Conservation (phyloP, 805 yeast genomes). For the Candida insectalens region DNA sequence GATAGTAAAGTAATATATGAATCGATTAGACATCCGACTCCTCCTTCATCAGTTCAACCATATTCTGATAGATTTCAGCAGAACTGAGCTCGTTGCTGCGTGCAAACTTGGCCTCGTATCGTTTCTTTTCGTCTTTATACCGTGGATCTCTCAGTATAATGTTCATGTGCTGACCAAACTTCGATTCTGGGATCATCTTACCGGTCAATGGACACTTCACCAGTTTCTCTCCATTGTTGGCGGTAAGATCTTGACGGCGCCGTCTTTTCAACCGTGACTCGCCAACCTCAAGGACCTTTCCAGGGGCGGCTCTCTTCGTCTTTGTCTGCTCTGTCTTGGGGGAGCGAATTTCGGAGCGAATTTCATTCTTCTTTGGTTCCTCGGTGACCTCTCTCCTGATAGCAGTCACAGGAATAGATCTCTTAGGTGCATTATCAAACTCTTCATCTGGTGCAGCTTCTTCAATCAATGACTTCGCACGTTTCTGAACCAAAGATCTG, state of each 20-base stretch:
- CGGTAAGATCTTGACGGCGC: slow-evolving; percentile 6
- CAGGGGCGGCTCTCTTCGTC: slow-evolving; percentile 5
- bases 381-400: no score
- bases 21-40: no score
- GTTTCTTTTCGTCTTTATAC: slow-evolving; percentile 58
- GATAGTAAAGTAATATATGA: neutral
- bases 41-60: slow-evolving; percentile 11
- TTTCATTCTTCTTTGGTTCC: neutral
- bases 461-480: slow-evolving; percentile 21
- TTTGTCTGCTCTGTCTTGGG: slow-evolving; percentile 10
- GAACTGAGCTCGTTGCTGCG: slow-evolving; percentile 12
- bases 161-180: slow-evolving; percentile 64
- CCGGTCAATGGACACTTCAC: slow-evolving; percentile 78
- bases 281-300: slow-evolving; percentile 60
- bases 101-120: slow-evolving; percentile 48
- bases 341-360: slow-evolving; percentile 1
- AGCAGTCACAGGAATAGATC: no score
- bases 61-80: slow-evolving; percentile 51
- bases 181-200: slow-evolving; percentile 54
- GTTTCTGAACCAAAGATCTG: slow-evolving; percentile 49
- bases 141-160: slow-evolving; percentile 68
- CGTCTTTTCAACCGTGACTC: slow-evolving; percentile 43
- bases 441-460: slow-evolving; percentile 35
- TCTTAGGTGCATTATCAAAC: no score
- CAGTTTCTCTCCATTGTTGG: slow-evolving; percentile 17